Conservation (phyloP, 306 rosid species). For the Medicago lupulina region DNA sequence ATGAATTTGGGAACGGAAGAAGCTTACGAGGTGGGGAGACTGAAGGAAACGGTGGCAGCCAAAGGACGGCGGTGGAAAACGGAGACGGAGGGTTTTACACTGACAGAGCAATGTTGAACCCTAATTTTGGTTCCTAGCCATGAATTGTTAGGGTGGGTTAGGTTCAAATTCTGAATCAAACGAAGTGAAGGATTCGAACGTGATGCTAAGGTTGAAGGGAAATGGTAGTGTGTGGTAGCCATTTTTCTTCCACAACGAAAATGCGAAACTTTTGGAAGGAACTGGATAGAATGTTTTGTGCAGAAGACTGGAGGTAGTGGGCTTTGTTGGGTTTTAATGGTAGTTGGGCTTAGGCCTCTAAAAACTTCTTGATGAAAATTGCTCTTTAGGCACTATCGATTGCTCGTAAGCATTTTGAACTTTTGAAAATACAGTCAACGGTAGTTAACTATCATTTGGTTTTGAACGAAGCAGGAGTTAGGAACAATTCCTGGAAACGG, state of each 20-base stretch:
- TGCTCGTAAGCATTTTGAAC: no score
- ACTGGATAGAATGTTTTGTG: conserved; percentile 18
- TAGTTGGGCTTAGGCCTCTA: no score
- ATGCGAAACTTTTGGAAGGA: background rate
- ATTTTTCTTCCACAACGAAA: conserved; percentile 7
- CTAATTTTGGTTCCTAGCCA: conserved; percentile 57
- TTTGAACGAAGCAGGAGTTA: no score
- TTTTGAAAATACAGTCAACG: no score
- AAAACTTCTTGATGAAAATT: no score
- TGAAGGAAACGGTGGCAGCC: conserved; percentile 54
- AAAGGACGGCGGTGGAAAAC: conserved; percentile 48
- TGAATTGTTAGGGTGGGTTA: conserved; percentile 34
- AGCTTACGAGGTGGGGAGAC: conserved; percentile 79
- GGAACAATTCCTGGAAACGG: no score
- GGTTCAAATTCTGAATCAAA: conserved; percentile 27
- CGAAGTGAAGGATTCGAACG: conserved; percentile 30
- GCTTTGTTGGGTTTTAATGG: background rate
- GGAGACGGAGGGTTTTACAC: conserved; percentile 32
- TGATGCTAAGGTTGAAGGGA: conserved; percentile 33
- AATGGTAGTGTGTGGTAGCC: conserved; percentile 41
- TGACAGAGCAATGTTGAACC: conserved; percentile 43
- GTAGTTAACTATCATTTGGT: no score
- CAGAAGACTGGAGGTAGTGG: background rate
- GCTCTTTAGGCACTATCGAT: no score
- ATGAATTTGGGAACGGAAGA: background rate